These are phyloP conservation scores for Pulveroboletus sp. DNA, from an alignment of 768 basidiomycete genomes.

Conservation along the genomic window DNA sequence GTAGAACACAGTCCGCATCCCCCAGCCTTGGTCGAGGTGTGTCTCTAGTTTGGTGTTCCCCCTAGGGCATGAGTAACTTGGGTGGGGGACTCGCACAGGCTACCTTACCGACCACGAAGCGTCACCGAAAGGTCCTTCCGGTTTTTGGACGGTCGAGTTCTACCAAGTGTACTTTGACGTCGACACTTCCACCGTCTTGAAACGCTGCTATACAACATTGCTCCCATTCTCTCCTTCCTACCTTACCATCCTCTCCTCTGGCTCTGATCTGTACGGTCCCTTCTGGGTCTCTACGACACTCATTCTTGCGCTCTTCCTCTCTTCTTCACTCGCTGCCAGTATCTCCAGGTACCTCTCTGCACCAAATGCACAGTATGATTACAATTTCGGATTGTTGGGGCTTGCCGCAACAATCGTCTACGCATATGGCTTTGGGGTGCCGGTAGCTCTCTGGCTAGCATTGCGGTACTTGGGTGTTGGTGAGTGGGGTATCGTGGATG, in stretches of 20 bases:
- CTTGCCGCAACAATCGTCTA: conserved; percentile 84
- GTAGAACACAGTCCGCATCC: conserved; percentile 22
- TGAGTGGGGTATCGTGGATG: conserved; percentile 87
- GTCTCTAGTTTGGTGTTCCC: conserved; percentile 10
- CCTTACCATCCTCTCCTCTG: conserved; percentile 53
- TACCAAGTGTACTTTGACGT: conserved; percentile 88
- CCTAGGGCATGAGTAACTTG: not conserved
- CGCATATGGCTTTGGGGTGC: conserved; percentile 78
- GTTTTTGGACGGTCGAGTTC: conserved; percentile 80
- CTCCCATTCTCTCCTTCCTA: conserved; percentile 68
- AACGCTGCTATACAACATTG: conserved; percentile 72
- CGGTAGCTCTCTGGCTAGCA: conserved; percentile 77
- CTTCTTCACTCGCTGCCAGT: conserved; percentile 86
- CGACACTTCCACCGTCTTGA: conserved; percentile 72
- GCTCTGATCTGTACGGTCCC: conserved; percentile 74
- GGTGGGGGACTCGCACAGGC: conserved; percentile 35
- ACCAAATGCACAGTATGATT: conserved; percentile 53
- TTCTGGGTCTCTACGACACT: conserved; percentile 98
- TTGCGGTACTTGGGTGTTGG: conserved; percentile 83
- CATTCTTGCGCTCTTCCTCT: conserved; percentile 88
- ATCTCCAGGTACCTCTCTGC: conserved; percentile 81
- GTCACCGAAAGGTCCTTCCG: conserved; percentile 42
- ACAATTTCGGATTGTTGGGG: conserved; percentile 82
- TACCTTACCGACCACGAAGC: conserved; percentile 55
- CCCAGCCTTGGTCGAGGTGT: conserved; percentile 49